Percentiles rank a stretch among this genome's conserved stretches.
Conservation (phyloP, 2,329 filamentous ascomycete species). For the Trichoderma hamatum region DNA sequence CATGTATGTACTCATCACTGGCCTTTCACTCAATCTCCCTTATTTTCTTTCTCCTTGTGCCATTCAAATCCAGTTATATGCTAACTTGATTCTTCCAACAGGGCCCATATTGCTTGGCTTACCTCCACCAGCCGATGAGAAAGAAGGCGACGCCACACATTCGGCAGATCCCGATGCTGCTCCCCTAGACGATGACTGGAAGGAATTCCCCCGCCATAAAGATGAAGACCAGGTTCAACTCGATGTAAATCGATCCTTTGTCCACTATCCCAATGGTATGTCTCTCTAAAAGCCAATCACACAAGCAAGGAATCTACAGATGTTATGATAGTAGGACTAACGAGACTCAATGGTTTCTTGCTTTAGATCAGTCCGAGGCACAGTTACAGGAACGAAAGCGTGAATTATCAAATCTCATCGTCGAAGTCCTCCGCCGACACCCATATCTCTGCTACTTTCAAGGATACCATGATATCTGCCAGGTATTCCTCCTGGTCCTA, state of each 20-base stretch:
- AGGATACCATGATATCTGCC: slow-evolving; percentile 97
- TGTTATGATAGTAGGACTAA: background rate
- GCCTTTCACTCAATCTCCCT: background rate
- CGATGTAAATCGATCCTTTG: slow-evolving; percentile 94
- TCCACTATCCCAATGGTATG: slow-evolving; percentile 86
- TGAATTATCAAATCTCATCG: slow-evolving; percentile 80
- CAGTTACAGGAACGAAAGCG: slow-evolving; percentile 72
- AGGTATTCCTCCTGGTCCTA: slow-evolving; percentile 88
- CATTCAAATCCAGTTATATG: background rate
- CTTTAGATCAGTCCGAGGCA: slow-evolving; percentile 65
- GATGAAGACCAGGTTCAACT: slow-evolving; percentile 92
- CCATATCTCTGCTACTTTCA: slow-evolving; percentile 95
- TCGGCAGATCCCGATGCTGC: slow-evolving; percentile 25
- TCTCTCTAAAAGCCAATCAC: background rate
- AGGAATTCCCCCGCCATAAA: slow-evolving; percentile 69
- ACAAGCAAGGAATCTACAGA: background rate
- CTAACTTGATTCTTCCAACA: slow-evolving; percentile 37
- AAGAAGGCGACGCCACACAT: background rate
- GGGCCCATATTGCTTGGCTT: slow-evolving; percentile 65
- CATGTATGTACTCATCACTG: slow-evolving; percentile 66
- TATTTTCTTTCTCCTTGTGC: background rate
- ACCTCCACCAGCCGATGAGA: slow-evolving; percentile 18
- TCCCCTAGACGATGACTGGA: slow-evolving; percentile 50
- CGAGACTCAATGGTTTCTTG: background rate
- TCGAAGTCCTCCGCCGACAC: slow-evolving; percentile 75